A percentile compares a stretch with the other conserved stretches of the same genome.
Evolutionary conservation across 2,329 filamentous ascomycete genomes (phyloP).

Genomic region (Phialophora verrucosa): DNA sequence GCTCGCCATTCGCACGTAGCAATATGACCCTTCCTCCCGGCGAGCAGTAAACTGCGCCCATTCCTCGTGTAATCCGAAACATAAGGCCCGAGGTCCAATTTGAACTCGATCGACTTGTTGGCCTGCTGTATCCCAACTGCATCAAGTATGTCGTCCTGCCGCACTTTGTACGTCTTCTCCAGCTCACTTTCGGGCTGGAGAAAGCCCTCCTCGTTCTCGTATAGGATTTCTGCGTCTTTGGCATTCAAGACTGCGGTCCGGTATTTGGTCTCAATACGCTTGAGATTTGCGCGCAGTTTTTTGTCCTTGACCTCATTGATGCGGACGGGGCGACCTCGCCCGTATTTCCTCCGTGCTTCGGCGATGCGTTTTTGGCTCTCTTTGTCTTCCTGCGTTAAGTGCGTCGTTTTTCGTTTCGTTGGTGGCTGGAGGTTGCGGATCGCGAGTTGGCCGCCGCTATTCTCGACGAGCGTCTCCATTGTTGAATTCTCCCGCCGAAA

Average conservation of each 20-base stretch:
- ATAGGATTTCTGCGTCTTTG: constrained; percentile 92
- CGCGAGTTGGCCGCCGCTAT: constrained; percentile 38
- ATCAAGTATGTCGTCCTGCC: constrained; percentile 80
- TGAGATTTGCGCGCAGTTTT: constrained; percentile 83
- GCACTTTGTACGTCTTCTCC: constrained; percentile 89
- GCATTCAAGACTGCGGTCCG: constrained; percentile 80
- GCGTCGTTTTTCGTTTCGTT: constrained; percentile 35
- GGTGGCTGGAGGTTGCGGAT: constrained; percentile 39
- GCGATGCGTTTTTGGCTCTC: constrained; percentile 49
- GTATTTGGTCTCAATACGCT: constrained; percentile 79
- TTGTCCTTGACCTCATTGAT: constrained; percentile 80
- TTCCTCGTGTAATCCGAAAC: constrained; percentile 87
- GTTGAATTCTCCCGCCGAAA: background rate
- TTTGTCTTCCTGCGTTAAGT: constrained; percentile 43
- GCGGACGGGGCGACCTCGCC: constrained; percentile 77
- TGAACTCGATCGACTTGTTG: constrained; percentile 91
- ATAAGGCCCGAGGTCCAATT: constrained; percentile 84
- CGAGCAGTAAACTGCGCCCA: constrained; percentile 82
- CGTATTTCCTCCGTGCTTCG: constrained; percentile 76
- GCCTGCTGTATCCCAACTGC: constrained; percentile 81
- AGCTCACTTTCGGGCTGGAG: constrained; percentile 86
- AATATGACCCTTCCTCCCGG: constrained; percentile 89
- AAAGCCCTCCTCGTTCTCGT: constrained; percentile 85
- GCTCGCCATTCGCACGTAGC: constrained; percentile 96
- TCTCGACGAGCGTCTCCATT: constrained; percentile 39